Conservation (phyloP, 192 early-diverging fungal species). For the Coemansia sp. region DNA sequence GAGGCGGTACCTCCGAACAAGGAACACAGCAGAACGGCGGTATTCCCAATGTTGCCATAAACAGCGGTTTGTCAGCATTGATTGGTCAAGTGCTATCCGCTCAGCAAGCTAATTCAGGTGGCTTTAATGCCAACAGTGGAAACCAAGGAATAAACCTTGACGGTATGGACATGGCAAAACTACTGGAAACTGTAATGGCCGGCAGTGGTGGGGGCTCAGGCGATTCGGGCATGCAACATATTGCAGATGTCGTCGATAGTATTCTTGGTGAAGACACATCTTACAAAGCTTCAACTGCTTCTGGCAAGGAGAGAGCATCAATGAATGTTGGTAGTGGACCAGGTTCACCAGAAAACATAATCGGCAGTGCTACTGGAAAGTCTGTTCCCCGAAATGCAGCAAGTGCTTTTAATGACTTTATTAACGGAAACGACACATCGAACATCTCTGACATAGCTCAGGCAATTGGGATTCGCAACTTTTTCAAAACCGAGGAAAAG, state of each 20-base stretch:
- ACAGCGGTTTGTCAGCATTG: slow-evolving; percentile 30
- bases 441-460: slow-evolving; percentile 31
- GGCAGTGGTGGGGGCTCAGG: not conserved
- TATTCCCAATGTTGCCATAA: slow-evolving; percentile 15
- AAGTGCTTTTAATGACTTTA: slow-evolving; percentile 26
- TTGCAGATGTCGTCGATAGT: slow-evolving; percentile 2
- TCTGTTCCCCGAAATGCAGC: slow-evolving; percentile 18
- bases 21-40: not conserved
- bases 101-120: not conserved
- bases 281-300: too few relatives aligned
- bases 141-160: not conserved
- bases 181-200: slow-evolving; percentile 17
- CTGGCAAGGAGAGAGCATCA: not conserved
- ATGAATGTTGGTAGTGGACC: not conserved
- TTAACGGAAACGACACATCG: slow-evolving; percentile 38
- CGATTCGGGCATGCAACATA: not conserved
- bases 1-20: not conserved
- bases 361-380: slow-evolving; percentile 4
- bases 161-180: not conserved
- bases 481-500: slow-evolving; percentile 35
- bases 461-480: slow-evolving; percentile 47
- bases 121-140: not conserved
- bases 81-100: slow-evolving; percentile 21
- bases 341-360: slow-evolving; percentile 1
- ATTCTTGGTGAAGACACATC: not conserved